Evolutionary conservation across 179 eudicot species (phyloP).

Genomic region (Amaranthus tricolor): DNA sequence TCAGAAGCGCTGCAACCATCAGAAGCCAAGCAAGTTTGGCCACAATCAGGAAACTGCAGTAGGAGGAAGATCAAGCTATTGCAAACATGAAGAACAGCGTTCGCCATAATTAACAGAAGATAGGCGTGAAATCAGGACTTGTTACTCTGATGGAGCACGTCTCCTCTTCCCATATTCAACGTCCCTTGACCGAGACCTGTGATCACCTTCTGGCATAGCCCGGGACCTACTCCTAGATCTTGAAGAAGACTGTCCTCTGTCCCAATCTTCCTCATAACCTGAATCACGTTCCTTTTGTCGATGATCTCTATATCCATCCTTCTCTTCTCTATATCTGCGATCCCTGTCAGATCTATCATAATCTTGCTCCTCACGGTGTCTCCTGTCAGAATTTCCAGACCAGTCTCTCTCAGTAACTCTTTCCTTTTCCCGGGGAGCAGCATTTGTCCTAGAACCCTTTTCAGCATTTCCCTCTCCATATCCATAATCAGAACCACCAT

Average conservation of each 20-base stretch:
- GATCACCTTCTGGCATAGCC: constrained; percentile 63
- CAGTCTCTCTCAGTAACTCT: constrained; percentile 66
- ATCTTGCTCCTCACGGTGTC: constrained; percentile 69
- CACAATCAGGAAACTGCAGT: constrained; percentile 24
- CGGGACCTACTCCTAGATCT: constrained; percentile 80
- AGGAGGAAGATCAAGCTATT: constrained; percentile 16
- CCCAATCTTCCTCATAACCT: constrained; percentile 77
- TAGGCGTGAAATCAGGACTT: constrained; percentile 10
- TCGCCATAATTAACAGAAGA: constrained; percentile 11
- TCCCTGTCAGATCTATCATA: constrained; percentile 71
- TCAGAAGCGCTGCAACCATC: constrained; percentile 31
- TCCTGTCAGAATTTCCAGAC: constrained; percentile 68
- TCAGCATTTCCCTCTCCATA: constrained; percentile 71
- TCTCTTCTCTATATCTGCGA: constrained; percentile 64
- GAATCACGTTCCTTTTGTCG: constrained; percentile 62
- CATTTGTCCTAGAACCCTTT: constrained; percentile 56
- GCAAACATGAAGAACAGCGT: constrained; percentile 15
- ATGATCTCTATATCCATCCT: constrained; percentile 63
- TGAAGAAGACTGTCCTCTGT: constrained; percentile 74
- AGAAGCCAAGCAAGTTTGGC: constrained; percentile 25
- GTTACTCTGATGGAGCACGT: constrained; percentile 73
- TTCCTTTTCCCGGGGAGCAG: constrained; percentile 64
- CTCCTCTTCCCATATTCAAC: constrained; percentile 83
- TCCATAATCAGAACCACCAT: constrained; percentile 82
- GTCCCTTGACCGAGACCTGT: constrained; percentile 79